Percentiles rank a stretch among this genome's conserved stretches.
Conservation (phyloP, 176 grass and related monocot species). For the Carex pumila region DNA sequence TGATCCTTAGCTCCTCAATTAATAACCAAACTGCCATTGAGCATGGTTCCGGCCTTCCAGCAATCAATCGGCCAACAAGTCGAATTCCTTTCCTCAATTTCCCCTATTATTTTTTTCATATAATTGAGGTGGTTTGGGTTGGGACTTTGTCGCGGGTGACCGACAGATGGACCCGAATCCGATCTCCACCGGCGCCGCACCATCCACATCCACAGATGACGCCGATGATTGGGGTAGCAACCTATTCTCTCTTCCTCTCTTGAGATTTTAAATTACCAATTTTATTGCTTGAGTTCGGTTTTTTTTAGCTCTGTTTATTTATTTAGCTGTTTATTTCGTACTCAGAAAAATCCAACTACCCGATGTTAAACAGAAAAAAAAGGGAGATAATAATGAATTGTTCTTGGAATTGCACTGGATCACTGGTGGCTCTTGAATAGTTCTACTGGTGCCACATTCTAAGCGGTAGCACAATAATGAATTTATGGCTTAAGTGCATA, state of each 20-base stretch:
- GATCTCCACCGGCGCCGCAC: not conserved
- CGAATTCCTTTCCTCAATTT: no score
- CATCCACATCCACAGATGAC: not conserved
- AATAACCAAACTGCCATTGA: not conserved
- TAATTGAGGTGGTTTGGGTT: not conserved
- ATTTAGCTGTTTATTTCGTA: not conserved
- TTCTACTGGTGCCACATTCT: not conserved
- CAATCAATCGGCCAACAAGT: not conserved
- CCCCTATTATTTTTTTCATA: not conserved
- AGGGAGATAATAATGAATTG: not conserved
- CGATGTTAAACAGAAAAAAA: not conserved
- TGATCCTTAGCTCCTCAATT: not conserved
- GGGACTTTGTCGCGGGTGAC: not conserved
- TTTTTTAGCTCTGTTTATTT: not conserved
- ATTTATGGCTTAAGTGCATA: no score
- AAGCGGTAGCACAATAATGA: not conserved
- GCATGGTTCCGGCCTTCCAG: not conserved
- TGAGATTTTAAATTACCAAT: not conserved
- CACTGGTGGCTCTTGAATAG: not conserved
- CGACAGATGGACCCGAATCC: not conserved
- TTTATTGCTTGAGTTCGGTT: not conserved
- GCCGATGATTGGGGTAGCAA: constrained; percentile 15
- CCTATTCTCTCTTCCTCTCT: not conserved
- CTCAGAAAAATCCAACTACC: not conserved
- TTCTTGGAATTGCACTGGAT: not conserved